phyloP scores from a whole-genome alignment of 2,329 filamentous ascomycete species.

The Talaromyces sp. region DNA sequence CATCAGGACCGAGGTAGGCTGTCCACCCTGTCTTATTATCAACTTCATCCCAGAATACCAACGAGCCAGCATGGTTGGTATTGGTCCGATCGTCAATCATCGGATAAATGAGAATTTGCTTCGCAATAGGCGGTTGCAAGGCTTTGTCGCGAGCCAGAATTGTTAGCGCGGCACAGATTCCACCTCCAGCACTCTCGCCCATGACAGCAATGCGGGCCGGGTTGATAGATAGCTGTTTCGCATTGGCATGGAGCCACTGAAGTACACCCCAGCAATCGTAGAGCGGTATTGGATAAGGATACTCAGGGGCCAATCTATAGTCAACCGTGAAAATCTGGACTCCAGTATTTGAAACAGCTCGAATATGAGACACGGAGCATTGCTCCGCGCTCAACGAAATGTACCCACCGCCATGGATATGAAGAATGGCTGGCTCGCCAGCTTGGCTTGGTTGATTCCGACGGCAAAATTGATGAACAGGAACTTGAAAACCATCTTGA shows the following conservation, averaged over 20 bases:
- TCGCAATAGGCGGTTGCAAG: slow-evolving; percentile 36
- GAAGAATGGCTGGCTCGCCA: slow-evolving; percentile 33
- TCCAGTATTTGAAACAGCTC: slow-evolving; percentile 27
- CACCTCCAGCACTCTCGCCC: slow-evolving; percentile 61
- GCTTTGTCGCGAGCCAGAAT: slow-evolving; percentile 51
- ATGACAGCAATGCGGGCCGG: slow-evolving; percentile 55
- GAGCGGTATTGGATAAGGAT: slow-evolving; percentile 38
- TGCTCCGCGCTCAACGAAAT: slow-evolving; percentile 35
- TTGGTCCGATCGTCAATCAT: slow-evolving; percentile 47
- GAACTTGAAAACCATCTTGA: slow-evolving; percentile 8
- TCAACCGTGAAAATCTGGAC: slow-evolving; percentile 43
- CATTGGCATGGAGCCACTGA: slow-evolving; percentile 35
- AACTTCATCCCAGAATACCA: slow-evolving; percentile 22
- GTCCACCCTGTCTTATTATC: slow-evolving; percentile 26
- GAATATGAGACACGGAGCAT: slow-evolving; percentile 26
- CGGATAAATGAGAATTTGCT: slow-evolving; percentile 44
- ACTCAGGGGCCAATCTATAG: slow-evolving; percentile 50
- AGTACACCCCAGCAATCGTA: slow-evolving; percentile 48
- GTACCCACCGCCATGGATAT: slow-evolving; percentile 49
- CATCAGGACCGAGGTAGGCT: slow-evolving; percentile 22
- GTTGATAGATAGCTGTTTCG: slow-evolving; percentile 45
- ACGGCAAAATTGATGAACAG: slow-evolving; percentile 17
- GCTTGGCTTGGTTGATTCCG: neutral
- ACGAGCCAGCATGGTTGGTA: slow-evolving; percentile 7
- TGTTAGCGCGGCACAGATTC: slow-evolving; percentile 58